phyloP scores from a whole-genome alignment of 805 yeast species.

The Starmerella bombicola region DNA sequence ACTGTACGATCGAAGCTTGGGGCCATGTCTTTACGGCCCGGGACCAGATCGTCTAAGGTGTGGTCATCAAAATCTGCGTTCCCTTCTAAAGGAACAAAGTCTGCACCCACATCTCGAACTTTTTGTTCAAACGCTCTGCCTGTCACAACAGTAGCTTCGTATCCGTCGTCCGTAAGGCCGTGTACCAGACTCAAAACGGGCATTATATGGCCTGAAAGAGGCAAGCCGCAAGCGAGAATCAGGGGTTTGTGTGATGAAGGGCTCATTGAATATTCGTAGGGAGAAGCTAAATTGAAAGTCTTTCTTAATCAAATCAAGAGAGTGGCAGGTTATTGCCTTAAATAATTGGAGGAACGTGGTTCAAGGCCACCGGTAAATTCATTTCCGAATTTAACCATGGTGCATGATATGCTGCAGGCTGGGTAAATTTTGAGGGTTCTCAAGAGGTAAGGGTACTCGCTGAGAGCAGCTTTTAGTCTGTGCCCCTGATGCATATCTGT shows the following conservation, averaged over 20 bases:
- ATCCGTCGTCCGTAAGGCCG: background rate
- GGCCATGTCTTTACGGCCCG: conserved; percentile 1
- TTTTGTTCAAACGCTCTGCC: background rate
- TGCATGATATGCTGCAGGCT: too few relatives aligned
- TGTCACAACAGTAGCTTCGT: background rate
- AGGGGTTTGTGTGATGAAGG: background rate
- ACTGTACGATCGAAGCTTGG: conserved; percentile 1
- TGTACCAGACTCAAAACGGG: background rate
- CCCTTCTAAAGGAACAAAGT: background rate
- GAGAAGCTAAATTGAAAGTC: too few relatives aligned
- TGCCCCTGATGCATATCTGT: too few relatives aligned
- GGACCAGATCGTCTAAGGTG: conserved; percentile 1
- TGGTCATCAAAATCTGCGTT: background rate
- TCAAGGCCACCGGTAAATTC: too few relatives aligned
- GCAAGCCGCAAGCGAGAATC: background rate
- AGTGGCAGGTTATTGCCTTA: too few relatives aligned
- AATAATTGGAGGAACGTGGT: too few relatives aligned
- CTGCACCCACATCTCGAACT: background rate
- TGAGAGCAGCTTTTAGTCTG: too few relatives aligned
- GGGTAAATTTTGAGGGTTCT: too few relatives aligned
- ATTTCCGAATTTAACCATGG: too few relatives aligned
- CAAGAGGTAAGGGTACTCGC: too few relatives aligned
- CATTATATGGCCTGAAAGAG: background rate
- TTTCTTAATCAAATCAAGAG: too few relatives aligned
- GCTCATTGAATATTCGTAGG: too few relatives aligned